Evolutionary conservation across 352 stramenopile genomes (phyloP).

Genomic region (Globisporangium ultimum): DNA sequence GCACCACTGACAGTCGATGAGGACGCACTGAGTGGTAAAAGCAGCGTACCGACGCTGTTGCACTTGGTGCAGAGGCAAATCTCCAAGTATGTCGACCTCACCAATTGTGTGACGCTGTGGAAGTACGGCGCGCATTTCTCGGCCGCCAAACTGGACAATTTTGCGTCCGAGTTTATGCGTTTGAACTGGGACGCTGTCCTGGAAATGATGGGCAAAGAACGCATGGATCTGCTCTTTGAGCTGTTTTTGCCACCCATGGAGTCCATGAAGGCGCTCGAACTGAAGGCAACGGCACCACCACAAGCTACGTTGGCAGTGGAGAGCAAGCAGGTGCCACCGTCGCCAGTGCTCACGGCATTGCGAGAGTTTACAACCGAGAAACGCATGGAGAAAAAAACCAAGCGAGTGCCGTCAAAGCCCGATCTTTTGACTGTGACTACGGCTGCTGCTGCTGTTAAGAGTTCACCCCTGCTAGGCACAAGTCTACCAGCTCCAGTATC

Average conservation of each 20-base stretch:
- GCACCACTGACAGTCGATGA: background rate
- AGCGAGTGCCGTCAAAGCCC: conserved; percentile 1
- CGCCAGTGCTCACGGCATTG: conserved; percentile 5
- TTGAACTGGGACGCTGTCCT: conserved; percentile 75
- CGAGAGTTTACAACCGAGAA: conserved; percentile 12
- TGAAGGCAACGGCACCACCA: conserved; percentile 5
- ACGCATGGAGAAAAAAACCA: conserved; percentile 7
- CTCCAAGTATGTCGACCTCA: conserved; percentile 45
- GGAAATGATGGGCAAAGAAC: conserved; percentile 54
- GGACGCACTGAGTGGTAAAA: no score
- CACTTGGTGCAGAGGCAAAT: conserved; percentile 49
- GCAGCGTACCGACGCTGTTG: conserved; percentile 20
- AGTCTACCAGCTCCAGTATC: no score
- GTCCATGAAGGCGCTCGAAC: conserved; percentile 7
- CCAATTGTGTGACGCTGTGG: conserved; percentile 55
- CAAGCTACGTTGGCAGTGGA: background rate
- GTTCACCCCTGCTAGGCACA: background rate
- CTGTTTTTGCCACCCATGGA: conserved; percentile 42
- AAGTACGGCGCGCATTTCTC: conserved; percentile 55
- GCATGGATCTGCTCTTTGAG: conserved; percentile 62
- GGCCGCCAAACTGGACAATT: conserved; percentile 33
- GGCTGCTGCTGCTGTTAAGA: conserved; percentile 2
- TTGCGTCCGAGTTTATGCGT: conserved; percentile 61
- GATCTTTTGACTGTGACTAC: background rate
- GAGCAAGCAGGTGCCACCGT: background rate